Base-by-base conservation (phyloP, 495 filamentous ascomycete species). In the Collariella sp. region DNA sequence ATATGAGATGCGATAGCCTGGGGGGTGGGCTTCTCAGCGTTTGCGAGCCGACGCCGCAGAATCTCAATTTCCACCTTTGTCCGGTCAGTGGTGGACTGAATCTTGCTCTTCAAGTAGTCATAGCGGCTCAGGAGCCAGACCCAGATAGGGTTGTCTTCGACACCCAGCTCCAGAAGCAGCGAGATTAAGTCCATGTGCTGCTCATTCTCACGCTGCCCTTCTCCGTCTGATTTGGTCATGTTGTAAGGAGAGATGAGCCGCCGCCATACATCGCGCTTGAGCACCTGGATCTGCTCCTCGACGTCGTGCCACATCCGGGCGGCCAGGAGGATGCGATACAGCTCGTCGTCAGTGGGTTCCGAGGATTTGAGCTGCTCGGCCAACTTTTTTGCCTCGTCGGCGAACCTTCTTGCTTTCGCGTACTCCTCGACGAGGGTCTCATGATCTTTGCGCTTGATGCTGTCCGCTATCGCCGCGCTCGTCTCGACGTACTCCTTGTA, bases 221-320 rank as follows among this genome's bases (percentile, higher is more conserved):
- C 47, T 1, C 59, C 59, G 9, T 77, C 72, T 10, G 71, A 53
- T 52, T 73, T 79, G 24, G 72, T 64, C 29, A 74, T 60, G 26
- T 64, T 68, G 57, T 76, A 73, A 58, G 73, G 79, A 58, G 69
- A 83, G 29, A 82, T 79, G 48, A 98, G 74, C 60, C 80, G 82
- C 54, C 80, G 79, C 93, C 94, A 96, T 3, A 89, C 76, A 56
- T 94, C 89, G 7, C 87, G 79, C 65, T 96, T 96, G 71, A 96
- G 95, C 11, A 75, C 69, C 22, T 88, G 81, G 23, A 96, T 83
- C 53, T 91, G 89, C 40, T 84, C 78, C 35, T 89, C 83, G 3
- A 96, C 87, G 68, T 96, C 89, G 57, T 83, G 77, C 91, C 89
- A 96, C 84, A 97, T 91, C n/a, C 89, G 83, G 6, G 87, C 90